Percentiles rank a stretch among this genome's conserved stretches.
Conservation (phyloP, 371 early-diverging fungal species). For the Mycotypha africana region DNA sequence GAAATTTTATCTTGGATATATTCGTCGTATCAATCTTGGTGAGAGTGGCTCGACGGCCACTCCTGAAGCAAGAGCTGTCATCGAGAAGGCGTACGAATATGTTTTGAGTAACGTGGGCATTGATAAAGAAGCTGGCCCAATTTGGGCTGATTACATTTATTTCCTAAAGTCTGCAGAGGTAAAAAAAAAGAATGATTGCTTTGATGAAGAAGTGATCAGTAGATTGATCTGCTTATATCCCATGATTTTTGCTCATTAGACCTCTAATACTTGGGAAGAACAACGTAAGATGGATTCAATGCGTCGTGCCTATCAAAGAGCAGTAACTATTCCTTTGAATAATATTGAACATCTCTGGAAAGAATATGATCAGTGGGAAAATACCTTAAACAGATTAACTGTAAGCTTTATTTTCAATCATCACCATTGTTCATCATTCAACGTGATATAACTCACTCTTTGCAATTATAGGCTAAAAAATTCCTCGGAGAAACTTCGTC, state of each 20-base stretch:
- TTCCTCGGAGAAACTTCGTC: conserved; percentile 78
- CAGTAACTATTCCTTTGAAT: conserved; percentile 77
- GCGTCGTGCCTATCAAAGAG: conserved; percentile 82
- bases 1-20: conserved; percentile 86
- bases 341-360: conserved; percentile 93
- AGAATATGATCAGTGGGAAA: conserved; percentile 93
- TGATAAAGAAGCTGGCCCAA: conserved; percentile 84
- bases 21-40: conserved; percentile 68
- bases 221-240: too few species aligned
- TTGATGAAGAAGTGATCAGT: too few species aligned
- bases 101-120: conserved; percentile 82
- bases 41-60: conserved; percentile 43
- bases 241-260: conserved; percentile 49
- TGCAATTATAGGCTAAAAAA: conserved; percentile 90
- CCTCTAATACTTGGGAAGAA: conserved; percentile 79
- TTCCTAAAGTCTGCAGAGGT: conserved; percentile 83
- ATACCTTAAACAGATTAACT: conserved; percentile 75
- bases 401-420: conserved; percentile 48
- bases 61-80: conserved; percentile 67
- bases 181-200: too few species aligned
- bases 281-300: conserved; percentile 84
- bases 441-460: too few species aligned
- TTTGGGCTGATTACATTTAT: conserved; percentile 88
- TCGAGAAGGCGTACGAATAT: conserved; percentile 85
- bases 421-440: too few species aligned